Evolutionary conservation across 768 basidiomycete species (phyloP).

Genomic region (Rhodotorula toruloides): DNA sequence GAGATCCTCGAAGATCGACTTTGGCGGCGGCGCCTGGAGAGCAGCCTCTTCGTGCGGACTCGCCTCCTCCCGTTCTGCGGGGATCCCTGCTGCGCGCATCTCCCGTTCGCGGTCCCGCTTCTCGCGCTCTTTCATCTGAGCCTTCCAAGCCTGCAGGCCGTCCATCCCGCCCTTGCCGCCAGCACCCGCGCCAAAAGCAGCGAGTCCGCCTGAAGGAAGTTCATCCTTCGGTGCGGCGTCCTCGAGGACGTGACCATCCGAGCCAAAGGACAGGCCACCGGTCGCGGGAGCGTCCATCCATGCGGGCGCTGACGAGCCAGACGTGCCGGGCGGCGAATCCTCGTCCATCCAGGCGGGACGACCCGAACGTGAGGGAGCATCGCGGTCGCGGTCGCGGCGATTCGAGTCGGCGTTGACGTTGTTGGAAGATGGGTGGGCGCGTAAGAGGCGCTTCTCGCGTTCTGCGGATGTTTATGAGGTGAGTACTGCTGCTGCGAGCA

Average conservation of each 20-base stretch:
- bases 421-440: background rate
- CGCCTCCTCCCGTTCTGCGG: background rate
- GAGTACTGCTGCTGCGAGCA: background rate
- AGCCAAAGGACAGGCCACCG: slow-evolving; percentile 8
- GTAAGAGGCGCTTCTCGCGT: slow-evolving; percentile 26
- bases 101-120: slow-evolving; percentile 22
- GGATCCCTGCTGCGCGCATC: slow-evolving; percentile 5
- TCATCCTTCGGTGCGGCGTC: background rate
- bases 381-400: background rate
- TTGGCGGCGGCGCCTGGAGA: background rate
- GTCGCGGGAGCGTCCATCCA: slow-evolving; percentile 31
- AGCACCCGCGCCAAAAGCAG: background rate
- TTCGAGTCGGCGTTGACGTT: background rate
- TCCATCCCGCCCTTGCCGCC: slow-evolving; percentile 30
- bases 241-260: background rate
- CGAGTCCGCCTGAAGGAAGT: background rate
- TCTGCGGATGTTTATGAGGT: slow-evolving; percentile 15
- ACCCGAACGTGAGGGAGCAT: background rate
- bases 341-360: slow-evolving; percentile 37
- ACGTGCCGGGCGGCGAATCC: background rate
- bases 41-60: background rate
- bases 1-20: slow-evolving; percentile 35
- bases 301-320: background rate
- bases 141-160: slow-evolving; percentile 35
- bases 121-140: slow-evolving; percentile 39